Evolutionary conservation across 306 rosid genomes (phyloP), one percentile per base, ranked within the genome.

Genomic region (Luffa acutangula): DNA sequence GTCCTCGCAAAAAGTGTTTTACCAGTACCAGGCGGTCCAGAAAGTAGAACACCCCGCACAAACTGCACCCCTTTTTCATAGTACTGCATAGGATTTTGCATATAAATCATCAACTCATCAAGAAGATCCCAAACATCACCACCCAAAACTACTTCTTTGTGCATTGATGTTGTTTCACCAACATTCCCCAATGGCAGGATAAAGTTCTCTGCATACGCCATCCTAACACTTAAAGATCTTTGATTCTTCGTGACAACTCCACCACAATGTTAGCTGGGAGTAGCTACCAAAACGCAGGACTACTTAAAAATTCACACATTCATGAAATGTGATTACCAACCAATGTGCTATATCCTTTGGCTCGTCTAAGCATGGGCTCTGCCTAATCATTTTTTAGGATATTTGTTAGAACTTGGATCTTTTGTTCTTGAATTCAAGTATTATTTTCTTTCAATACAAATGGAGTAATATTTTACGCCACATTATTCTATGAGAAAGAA

Each of bases 51-150:
- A 76, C 99, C 97, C 93, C 99, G 91, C 83, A 89, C 97, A 95
- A 95, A 93, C 80, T 91, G 87, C 87, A 93, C 99, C 15, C 85
- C 96, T 85, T 81, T 90, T 85, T 95, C 97, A 78, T 85, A 95
- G 88, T 89, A 93, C 83, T 91, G 96, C 99, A 95, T 95, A 79
- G 99, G 99, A 86, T 95, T 95, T 83, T 91, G 90, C 97, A 93
- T 95, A 83, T 95, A 95, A 85, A 91, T 90, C 99, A 93, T 93
- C 80, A 95, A 84, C 87, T 95, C 99, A 39, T 95, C 97, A 58
- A 95, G 99, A 85, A 95, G 97, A 82, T 93, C 97, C 99, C 99
- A 95, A 67, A 93, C 97, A 79, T 95, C 99, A 82, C 97, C 99
- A 58, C 99, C 99, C 79, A 95, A 84, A 67, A 95, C 96, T 64